Conservation (phyloP, 192 early-diverging fungal genomes). For the Mortierella claussenii region DNA sequence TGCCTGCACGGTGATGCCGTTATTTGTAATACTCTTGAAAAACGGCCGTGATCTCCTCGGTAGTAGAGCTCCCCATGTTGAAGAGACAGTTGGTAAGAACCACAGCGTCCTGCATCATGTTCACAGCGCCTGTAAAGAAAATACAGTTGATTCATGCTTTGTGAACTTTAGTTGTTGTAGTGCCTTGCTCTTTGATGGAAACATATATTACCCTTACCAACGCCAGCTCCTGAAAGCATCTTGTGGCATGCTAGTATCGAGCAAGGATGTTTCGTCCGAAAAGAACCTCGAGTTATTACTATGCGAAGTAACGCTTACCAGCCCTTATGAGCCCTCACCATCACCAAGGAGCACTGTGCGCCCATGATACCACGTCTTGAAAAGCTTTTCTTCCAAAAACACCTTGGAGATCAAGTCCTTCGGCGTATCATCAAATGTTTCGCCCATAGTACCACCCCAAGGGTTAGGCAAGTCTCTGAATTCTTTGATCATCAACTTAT, state of each 20-base stretch:
- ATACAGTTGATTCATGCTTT: background rate
- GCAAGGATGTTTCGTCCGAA: background rate
- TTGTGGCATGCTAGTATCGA: conserved; percentile 21
- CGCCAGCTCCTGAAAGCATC: conserved; percentile 21
- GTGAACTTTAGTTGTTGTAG: background rate
- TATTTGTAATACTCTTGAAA: conserved; percentile 17
- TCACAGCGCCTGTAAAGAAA: conserved; percentile 13
- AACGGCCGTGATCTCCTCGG: conserved; percentile 13
- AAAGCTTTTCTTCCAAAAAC: conserved; percentile 30
- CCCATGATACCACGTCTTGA: conserved; percentile 35
- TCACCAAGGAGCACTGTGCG: conserved; percentile 29
- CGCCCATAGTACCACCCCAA: conserved; percentile 19
- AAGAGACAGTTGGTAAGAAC: conserved; percentile 26
- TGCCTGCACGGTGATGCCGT: conserved; percentile 3
- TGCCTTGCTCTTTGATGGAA: background rate
- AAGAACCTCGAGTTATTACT: background rate
- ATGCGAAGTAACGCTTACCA: background rate
- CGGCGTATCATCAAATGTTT: conserved; percentile 20
- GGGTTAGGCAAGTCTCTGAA: conserved; percentile 4
- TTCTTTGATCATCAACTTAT: conserved; percentile 19
- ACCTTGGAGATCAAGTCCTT: conserved; percentile 35
- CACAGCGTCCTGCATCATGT: conserved; percentile 22
- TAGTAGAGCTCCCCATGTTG: background rate
- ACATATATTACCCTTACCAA: background rate
- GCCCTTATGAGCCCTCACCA: conserved; percentile 5